Percentiles rank a stretch among this genome's conserved stretches.
These are phyloP conservation scores for Phytophthora colocasiae DNA, from an alignment of 352 stramenopile species.

Conservation along the genomic window DNA sequence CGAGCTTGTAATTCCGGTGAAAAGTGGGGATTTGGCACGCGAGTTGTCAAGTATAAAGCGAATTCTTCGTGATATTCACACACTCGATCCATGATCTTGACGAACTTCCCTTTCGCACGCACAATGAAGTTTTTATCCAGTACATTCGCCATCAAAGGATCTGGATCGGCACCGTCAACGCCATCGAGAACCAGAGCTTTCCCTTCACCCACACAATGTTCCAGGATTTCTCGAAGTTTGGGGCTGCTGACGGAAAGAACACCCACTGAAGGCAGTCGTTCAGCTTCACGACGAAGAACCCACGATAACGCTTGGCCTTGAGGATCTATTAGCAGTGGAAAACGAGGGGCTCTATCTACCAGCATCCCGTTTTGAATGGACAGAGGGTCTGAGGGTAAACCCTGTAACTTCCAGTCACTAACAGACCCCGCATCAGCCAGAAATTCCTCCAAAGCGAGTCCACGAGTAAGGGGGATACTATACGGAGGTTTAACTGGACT, in stretches of 20 bases:
- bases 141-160: slow-evolving; percentile 66
- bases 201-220: slow-evolving; percentile 89
- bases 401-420: slow-evolving; percentile 90
- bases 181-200: slow-evolving; percentile 86
- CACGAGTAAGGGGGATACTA: slow-evolving; percentile 67
- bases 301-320: slow-evolving; percentile 91
- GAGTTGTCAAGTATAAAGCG: slow-evolving; percentile 70
- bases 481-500: slow-evolving; percentile 20
- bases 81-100: slow-evolving; percentile 75
- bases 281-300: slow-evolving; percentile 78
- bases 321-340: slow-evolving; percentile 90
- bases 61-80: slow-evolving; percentile 78
- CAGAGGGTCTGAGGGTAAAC: slow-evolving; percentile 85
- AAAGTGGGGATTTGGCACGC: slow-evolving; percentile 74
- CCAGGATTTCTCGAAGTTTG: slow-evolving; percentile 86
- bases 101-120: slow-evolving; percentile 67
- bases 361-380: slow-evolving; percentile 94
- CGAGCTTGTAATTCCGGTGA: slow-evolving; percentile 73
- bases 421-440: slow-evolving; percentile 80
- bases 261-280: slow-evolving; percentile 65
- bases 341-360: slow-evolving; percentile 78
- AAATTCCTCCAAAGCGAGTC: slow-evolving; percentile 76
- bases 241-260: slow-evolving; percentile 65
- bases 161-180: slow-evolving; percentile 65
- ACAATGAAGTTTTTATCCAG: slow-evolving; percentile 74